Percentiles rank a stretch among this genome's conserved stretches.
Conservation (phyloP, 2,329 filamentous ascomycete species). For the Fusarium setosum region DNA sequence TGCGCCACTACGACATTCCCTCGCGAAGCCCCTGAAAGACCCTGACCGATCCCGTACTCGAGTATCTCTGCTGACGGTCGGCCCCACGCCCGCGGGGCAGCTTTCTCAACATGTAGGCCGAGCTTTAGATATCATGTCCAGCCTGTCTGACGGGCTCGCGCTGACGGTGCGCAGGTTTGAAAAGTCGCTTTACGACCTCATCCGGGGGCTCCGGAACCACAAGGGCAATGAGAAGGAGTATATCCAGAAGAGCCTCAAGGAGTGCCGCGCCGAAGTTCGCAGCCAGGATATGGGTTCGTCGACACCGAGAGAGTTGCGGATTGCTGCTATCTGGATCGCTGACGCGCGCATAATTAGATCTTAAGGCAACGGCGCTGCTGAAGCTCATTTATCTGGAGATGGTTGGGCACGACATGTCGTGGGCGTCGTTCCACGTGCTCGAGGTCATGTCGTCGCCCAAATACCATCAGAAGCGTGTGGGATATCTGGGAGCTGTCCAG, state of each 20-base stretch:
- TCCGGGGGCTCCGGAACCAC: slow-evolving; percentile 92
- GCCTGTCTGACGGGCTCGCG: slow-evolving; percentile 1
- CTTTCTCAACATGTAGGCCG: slow-evolving; percentile 42
- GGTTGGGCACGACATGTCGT: slow-evolving; percentile 99
- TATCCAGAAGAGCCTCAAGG: slow-evolving; percentile 90
- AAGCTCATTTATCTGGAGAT: slow-evolving; percentile 99
- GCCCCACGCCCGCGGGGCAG: slow-evolving; percentile 46
- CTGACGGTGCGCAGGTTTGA: slow-evolving; percentile 81
- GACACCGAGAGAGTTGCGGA: neutral
- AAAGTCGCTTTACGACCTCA: slow-evolving; percentile 99
- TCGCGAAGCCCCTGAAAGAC: slow-evolving; percentile 35
- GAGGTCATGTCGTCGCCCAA: slow-evolving; percentile 99
- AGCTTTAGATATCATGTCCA: slow-evolving; percentile 17
- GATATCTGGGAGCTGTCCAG: slow-evolving; percentile 94
- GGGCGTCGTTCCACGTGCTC: slow-evolving; percentile 97
- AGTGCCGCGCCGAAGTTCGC: slow-evolving; percentile 94
- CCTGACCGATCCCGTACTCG: slow-evolving; percentile 32
- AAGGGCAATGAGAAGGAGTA: slow-evolving; percentile 96
- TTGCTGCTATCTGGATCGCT: slow-evolving; percentile 7
- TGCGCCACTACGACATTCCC: slow-evolving; percentile 28
- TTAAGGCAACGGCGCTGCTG: slow-evolving; percentile 94
- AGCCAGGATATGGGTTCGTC: slow-evolving; percentile 89
- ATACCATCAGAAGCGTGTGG: slow-evolving; percentile 94
- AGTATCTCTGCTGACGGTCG: slow-evolving; percentile 30
- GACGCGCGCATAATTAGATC: slow-evolving; percentile 65